Conservation (phyloP, 352 stramenopile species). For the Phytopythium boreale region DNA sequence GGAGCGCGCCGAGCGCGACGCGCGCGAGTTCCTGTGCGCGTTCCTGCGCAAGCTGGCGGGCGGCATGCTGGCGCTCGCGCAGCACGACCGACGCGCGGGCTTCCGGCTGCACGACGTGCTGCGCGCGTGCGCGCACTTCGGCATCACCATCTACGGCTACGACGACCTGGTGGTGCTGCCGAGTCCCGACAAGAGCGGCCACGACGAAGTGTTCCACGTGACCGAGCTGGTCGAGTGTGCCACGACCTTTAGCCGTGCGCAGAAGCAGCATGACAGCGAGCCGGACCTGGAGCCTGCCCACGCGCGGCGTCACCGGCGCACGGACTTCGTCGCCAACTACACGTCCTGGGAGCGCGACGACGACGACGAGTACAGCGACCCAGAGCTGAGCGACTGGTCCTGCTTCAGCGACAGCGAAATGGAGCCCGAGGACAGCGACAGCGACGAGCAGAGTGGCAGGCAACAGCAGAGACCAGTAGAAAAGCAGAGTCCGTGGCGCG, state of each 20-base stretch:
- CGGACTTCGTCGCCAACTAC: constrained; percentile 67
- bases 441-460: constrained; percentile 8
- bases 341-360: constrained; percentile 29
- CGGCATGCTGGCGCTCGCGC: constrained; percentile 45
- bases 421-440: constrained; percentile 33
- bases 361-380: constrained; percentile 43
- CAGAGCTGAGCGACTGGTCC: constrained; percentile 49
- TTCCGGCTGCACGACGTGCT: constrained; percentile 69
- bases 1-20: constrained; percentile 23
- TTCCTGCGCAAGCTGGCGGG: constrained; percentile 59
- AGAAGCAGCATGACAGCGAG: constrained; percentile 46
- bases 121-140: constrained; percentile 53
- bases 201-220: constrained; percentile 43
- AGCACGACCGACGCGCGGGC: constrained; percentile 35
- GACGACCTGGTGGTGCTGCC: constrained; percentile 66
- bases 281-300: constrained; percentile 54
- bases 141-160: constrained; percentile 77
- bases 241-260: constrained; percentile 22
- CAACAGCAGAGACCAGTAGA: constrained; percentile 9
- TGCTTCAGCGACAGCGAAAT: constrained; percentile 62
- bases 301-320: constrained; percentile 33
- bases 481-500: constrained; percentile 3
- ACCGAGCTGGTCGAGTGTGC: constrained; percentile 70
- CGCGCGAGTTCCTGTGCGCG: constrained; percentile 41
- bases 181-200: constrained; percentile 9